These are phyloP conservation scores for Starmerella sp. DNA, from an alignment of 805 yeast species.

Conservation along the genomic window DNA sequence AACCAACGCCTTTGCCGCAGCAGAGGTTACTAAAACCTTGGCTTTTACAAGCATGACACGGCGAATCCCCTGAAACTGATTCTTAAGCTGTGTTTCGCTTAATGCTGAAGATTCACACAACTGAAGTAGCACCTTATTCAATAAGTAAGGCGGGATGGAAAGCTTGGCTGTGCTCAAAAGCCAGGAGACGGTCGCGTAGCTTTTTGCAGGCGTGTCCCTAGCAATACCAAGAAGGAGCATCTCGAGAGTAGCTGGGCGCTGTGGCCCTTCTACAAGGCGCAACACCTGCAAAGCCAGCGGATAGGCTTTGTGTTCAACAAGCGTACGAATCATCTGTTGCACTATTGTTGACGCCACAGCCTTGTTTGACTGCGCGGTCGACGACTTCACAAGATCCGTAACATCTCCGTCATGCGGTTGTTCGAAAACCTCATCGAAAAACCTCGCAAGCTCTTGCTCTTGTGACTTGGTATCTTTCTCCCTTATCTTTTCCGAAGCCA, in stretches of 20 bases:
- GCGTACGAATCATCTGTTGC: neutral
- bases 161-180: constrained; percentile 10
- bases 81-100: constrained; percentile 21
- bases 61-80: constrained; percentile 20
- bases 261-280: constrained; percentile 5
- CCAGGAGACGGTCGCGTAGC: constrained; percentile 21
- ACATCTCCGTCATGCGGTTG: neutral
- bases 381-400: neutral
- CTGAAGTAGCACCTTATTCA: constrained; percentile 21
- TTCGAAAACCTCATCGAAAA: constrained; percentile 16
- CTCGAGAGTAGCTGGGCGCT: neutral
- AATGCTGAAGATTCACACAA: constrained; percentile 19
- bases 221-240: constrained; percentile 19
- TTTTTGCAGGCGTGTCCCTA: constrained; percentile 20
- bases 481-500: constrained; percentile 22
- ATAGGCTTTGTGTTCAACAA: constrained; percentile 10
- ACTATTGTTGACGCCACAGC: neutral
- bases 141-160: constrained; percentile 14
- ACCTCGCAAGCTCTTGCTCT: neutral
- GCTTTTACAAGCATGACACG: constrained; percentile 11
- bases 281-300: constrained; percentile 20
- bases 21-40: neutral
- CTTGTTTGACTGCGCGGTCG: neutral
- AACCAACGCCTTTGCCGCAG: constrained; percentile 21
- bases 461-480: neutral